Conservation (phyloP, 31 red algal genomes). For the Endocladia muricata region DNA sequence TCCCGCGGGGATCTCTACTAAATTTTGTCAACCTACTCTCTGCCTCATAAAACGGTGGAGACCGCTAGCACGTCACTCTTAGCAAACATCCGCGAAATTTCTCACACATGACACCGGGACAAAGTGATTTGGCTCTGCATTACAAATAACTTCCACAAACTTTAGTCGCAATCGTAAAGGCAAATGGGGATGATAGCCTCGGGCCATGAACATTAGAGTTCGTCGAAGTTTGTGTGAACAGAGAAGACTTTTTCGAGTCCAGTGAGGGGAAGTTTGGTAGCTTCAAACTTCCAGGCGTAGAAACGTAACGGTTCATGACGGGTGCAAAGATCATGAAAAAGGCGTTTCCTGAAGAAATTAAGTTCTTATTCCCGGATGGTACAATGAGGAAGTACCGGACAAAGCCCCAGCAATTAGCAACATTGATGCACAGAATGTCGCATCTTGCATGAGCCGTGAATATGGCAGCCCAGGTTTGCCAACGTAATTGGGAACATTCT, state of each 20-base stretch:
- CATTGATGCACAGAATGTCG: not conserved
- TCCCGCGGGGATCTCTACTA: not conserved
- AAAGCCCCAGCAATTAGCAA: not conserved
- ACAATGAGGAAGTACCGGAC: not conserved
- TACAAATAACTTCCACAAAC: not conserved
- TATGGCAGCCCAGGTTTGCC: not conserved
- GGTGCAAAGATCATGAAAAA: not conserved
- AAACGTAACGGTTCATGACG: not conserved
- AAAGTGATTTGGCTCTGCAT: not conserved
- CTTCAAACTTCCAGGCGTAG: not conserved
- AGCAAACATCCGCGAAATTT: not conserved
- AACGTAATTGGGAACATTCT: not conserved
- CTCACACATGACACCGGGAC: not conserved
- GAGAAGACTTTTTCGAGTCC: constrained; percentile 1
- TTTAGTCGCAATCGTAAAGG: not conserved
- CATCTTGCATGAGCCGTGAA: not conserved
- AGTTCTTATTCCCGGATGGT: not conserved
- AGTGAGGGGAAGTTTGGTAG: not conserved
- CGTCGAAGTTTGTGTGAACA: not conserved
- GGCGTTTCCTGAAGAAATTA: no score
- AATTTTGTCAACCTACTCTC: constrained; percentile 1
- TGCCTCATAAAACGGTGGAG: not conserved
- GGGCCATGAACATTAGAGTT: not conserved
- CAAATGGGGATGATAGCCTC: not conserved
- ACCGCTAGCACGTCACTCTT: constrained; percentile 17